phyloP scores from a whole-genome alignment of 169 alveolate genomes.

The Cystoisospora suis region DNA sequence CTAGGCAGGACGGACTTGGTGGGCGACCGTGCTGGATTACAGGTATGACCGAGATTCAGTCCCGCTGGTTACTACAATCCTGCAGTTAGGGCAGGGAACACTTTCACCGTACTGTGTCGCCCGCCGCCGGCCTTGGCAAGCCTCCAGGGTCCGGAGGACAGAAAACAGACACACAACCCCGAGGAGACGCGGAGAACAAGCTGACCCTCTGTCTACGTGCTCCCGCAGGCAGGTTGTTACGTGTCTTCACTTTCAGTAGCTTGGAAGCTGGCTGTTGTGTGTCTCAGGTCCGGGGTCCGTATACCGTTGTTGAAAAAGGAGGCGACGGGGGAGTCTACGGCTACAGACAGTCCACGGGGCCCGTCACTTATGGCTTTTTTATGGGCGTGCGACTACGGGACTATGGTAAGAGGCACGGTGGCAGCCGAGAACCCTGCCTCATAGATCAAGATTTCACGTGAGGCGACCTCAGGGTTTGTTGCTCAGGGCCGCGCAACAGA shows the following conservation, averaged over 20 bases:
- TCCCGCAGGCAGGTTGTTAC: too few species aligned
- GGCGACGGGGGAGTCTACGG: slow-evolving; percentile 29
- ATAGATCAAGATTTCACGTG: background rate
- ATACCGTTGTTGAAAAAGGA: background rate
- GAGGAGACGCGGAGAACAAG: too few species aligned
- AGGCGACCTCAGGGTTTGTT: background rate
- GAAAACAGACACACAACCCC: too few species aligned
- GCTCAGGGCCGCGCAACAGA: background rate
- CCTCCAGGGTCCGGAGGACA: too few species aligned
- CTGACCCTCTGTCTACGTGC: too few species aligned
- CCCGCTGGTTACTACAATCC: too few species aligned
- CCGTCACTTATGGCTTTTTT: slow-evolving; percentile 29
- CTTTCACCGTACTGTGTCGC: too few species aligned
- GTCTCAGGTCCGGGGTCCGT: slow-evolving; percentile 25
- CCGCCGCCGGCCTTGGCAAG: too few species aligned
- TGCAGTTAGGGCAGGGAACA: too few species aligned
- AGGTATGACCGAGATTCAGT: background rate
- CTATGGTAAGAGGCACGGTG: background rate
- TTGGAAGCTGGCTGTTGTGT: too few species aligned
- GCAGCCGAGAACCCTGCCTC: background rate
- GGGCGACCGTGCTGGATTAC: slow-evolving; percentile 39
- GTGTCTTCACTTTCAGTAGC: too few species aligned
- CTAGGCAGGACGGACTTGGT: slow-evolving; percentile 40
- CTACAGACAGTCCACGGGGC: slow-evolving; percentile 19
- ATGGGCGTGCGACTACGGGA: slow-evolving; percentile 42